A percentile compares a stretch with the other conserved stretches of the same genome.
These are phyloP conservation scores for Trametes polyzona DNA, from an alignment of 1,284 basidiomycete species.

Conservation along the genomic window DNA sequence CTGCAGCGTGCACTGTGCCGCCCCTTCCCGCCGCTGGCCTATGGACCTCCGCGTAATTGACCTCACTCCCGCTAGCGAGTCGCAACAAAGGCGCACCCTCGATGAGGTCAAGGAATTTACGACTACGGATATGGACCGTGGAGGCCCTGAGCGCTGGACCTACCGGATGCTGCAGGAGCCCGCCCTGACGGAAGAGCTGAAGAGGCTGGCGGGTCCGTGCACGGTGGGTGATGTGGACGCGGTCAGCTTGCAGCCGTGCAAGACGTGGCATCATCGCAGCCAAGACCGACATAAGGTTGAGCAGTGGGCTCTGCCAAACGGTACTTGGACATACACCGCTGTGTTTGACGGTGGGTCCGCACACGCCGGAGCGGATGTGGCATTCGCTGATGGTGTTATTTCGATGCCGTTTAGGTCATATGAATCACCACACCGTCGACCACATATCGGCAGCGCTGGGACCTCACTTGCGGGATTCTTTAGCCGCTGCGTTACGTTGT, in stretches of 20 bases:
- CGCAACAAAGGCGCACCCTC: constrained; percentile 52
- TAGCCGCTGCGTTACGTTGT: constrained; percentile 44
- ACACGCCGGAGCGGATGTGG: neutral
- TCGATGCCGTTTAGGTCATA: constrained; percentile 50
- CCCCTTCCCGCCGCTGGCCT: constrained; percentile 6
- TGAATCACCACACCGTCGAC: constrained; percentile 62
- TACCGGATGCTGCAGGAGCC: constrained; percentile 57
- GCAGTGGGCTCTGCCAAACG: constrained; percentile 56
- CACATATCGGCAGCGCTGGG: constrained; percentile 52
- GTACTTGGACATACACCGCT: constrained; percentile 61
- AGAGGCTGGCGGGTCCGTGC: constrained; percentile 40
- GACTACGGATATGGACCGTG: constrained; percentile 60
- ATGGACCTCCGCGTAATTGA: constrained; percentile 44
- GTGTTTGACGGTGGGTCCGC: constrained; percentile 59
- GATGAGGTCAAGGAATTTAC: constrained; percentile 56
- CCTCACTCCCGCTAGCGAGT: constrained; percentile 48
- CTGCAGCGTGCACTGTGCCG: too few species aligned
- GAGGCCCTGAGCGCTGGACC: constrained; percentile 55
- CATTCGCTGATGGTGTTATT: constrained; percentile 3
- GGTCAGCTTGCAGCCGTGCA: constrained; percentile 64
- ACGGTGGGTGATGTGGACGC: constrained; percentile 46
- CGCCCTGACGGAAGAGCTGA: constrained; percentile 50
- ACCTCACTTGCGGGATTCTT: constrained; percentile 44
- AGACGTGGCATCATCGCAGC: constrained; percentile 47
- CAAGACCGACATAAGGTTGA: constrained; percentile 61